A percentile compares a stretch with the other conserved stretches of the same genome.
Evolutionary conservation across 2,329 filamentous ascomycete species (phyloP).

Genomic region (Coniochaeta sp.): DNA sequence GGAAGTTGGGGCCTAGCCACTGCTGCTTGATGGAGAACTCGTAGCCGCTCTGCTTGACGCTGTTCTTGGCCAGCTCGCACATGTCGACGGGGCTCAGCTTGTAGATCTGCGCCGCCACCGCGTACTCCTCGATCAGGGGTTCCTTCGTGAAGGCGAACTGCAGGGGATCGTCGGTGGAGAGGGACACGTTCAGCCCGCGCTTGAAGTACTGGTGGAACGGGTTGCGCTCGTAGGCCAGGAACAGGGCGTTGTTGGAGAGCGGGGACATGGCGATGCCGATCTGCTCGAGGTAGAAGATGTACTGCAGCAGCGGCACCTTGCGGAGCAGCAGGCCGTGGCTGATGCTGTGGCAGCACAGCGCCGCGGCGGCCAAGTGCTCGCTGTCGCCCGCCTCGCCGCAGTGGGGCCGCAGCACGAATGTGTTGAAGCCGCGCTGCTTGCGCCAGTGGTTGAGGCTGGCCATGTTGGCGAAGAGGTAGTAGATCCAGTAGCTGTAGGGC

Average conservation of each 20-base stretch:
- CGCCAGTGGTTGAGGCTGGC: constrained; percentile 87
- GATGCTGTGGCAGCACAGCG: constrained; percentile 92
- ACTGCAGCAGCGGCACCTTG: constrained; percentile 91
- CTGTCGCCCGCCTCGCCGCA: constrained; percentile 96
- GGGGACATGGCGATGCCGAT: constrained; percentile 99
- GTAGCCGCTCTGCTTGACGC: constrained; percentile 89
- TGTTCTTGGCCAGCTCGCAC: constrained; percentile 96
- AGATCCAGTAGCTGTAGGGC: constrained; percentile 98
- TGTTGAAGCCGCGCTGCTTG: constrained; percentile 89
- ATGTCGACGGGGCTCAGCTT: constrained; percentile 96
- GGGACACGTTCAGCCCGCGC: constrained; percentile 86
- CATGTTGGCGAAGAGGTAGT: constrained; percentile 93
- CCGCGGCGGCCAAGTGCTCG: constrained; percentile 87
- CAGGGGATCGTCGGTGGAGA: constrained; percentile 93
- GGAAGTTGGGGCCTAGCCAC: constrained; percentile 78
- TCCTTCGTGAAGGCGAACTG: constrained; percentile 99
- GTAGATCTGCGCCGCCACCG: constrained; percentile 96
- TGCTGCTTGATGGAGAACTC: constrained; percentile 82
- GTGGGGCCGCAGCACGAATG: constrained; percentile 85
- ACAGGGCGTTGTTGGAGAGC: constrained; percentile 93
- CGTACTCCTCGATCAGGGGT: constrained; percentile 95
- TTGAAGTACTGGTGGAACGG: constrained; percentile 95
- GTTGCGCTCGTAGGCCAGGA: constrained; percentile 93
- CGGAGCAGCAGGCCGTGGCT: constrained; percentile 87
- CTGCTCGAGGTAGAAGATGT: constrained; percentile 95